These are phyloP conservation scores for Penicillium sp. DNA, from an alignment of 2,329 filamentous ascomycete genomes.

Conservation along the genomic window DNA sequence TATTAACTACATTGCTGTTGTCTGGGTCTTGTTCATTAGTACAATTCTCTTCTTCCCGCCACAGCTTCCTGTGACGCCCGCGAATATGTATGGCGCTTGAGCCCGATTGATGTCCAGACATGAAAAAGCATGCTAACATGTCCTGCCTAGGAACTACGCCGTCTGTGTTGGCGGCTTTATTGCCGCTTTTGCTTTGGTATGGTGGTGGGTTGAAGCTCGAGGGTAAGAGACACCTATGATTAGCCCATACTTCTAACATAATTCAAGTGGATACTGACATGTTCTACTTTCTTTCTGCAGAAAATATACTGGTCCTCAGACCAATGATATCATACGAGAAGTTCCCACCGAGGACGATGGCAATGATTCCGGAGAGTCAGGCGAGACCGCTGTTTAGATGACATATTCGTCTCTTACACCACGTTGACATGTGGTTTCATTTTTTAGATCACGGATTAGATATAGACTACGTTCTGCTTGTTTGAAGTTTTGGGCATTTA, in stretches of 20 bases:
- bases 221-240: constrained; percentile 34
- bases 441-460: not conserved
- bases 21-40: constrained; percentile 64
- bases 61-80: constrained; percentile 46
- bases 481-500: not conserved
- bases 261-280: constrained; percentile 4
- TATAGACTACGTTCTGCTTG: not conserved
- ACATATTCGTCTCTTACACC: not conserved
- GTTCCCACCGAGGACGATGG: constrained; percentile 35
- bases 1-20: constrained; percentile 57
- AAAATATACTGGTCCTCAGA: constrained; percentile 60
- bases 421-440: not conserved
- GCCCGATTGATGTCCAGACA: not conserved
- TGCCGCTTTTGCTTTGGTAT: constrained; percentile 51
- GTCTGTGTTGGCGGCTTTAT: constrained; percentile 49
- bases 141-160: constrained; percentile 47
- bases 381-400: constrained; percentile 11
- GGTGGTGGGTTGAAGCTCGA: constrained; percentile 49
- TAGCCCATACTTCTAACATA: not conserved
- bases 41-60: constrained; percentile 59
- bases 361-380: constrained; percentile 20
- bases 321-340: constrained; percentile 50
- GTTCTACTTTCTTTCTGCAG: constrained; percentile 32
- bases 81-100: constrained; percentile 48
- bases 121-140: not conserved